Evolutionary conservation across 331 rosid genomes (phyloP), one percentile per base, ranked within the genome.

Genomic region (Ulmus americana): DNA sequence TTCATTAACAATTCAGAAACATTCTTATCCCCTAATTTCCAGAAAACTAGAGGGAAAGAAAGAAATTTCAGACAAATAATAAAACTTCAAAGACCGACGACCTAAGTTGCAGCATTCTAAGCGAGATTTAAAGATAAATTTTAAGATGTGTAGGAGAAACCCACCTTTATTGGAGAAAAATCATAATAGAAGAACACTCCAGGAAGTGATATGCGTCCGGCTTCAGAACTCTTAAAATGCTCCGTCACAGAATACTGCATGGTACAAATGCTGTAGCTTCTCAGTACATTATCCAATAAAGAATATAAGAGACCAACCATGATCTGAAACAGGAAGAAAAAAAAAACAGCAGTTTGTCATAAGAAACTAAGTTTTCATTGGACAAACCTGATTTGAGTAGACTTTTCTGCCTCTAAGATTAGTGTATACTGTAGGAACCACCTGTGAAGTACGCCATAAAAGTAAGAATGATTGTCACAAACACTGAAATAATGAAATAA

Each of bases 241-340:
- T 91, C 95, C 4, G 96, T 91, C 58, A 88, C 96, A 45, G 97
- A 91, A 74, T 85, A 91, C 96, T 91, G 90, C 70, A 59, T 47
- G 76, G 83, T 41, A 63, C 79, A 73, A 68, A 58, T 63, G 40
- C 46, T 0, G 18, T 53, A 45, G 68, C 64, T 67, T 70, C 60
- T 71, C 42, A 69, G 70, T 28, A 61, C 50, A 70, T 55, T 63
- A 72, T 55, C 49, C 18, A 15, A 41, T 4, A 53, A 61, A 65
- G 48, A 52, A 65, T 11, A 28, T 43, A 55, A 38, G 13, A 6
- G 12, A 69, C 13, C 52, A 53, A 45, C 35, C 35, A 28, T 28
- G 4, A 28, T 28, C 35, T 28, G 4, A 28, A 28, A 28, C 4
- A 20, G 22, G 22, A 20, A 1, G 22, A 2, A 28, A 28, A 28